Evolutionary conservation across 441 rosid species (phyloP), one percentile per base, ranked within the genome.

Genomic region (Croton laevigatus): DNA sequence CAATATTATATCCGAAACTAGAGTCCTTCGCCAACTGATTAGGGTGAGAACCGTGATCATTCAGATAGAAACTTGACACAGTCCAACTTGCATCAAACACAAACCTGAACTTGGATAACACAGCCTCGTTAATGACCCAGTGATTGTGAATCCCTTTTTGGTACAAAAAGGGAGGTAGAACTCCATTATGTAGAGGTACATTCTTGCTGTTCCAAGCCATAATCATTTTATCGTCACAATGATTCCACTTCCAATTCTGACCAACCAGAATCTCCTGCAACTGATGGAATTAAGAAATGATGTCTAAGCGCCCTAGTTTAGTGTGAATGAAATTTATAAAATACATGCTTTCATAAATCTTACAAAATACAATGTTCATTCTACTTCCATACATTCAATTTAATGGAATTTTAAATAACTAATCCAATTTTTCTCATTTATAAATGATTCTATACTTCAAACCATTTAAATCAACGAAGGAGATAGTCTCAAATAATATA

Each of bases 81-180:
- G 88, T 66, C 73, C 81, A 76, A 75, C 95, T 89, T 40, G 98
- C 96, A 77, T 95, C 97, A 69, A 91, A 86, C 69, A 89, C 93
- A 71, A 89, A 79, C 83, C 98, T 88, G 51, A 78, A 62, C 66
- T 82, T 82, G 79, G 91, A 83, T 32, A 81, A 85, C 51, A 86
- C 68, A 14, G 86, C 94, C 73, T 93, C 99, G 62, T 79, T 88
- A 64, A 93, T 69, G 75, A 91, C 71, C 98, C 97, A 93, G 51
- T 74, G 85, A 52, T 80, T 83, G 68, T 89, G 82, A 71, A 83
- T 82, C 66, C 94, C 95, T 71, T 86, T 88, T 68, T 87, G 89
- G 60, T 77, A 89, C 74, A 95, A 76, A 78, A 95, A 95, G 58
- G 97, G 97, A 49, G 99, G 99, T 74, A 91, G 83, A 8, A 88